Percentiles rank a stretch among this genome's conserved stretches.
These are phyloP conservation scores for Lineolata rhizophorae DNA, from an alignment of 495 filamentous ascomycete species.

Conservation along the genomic window DNA sequence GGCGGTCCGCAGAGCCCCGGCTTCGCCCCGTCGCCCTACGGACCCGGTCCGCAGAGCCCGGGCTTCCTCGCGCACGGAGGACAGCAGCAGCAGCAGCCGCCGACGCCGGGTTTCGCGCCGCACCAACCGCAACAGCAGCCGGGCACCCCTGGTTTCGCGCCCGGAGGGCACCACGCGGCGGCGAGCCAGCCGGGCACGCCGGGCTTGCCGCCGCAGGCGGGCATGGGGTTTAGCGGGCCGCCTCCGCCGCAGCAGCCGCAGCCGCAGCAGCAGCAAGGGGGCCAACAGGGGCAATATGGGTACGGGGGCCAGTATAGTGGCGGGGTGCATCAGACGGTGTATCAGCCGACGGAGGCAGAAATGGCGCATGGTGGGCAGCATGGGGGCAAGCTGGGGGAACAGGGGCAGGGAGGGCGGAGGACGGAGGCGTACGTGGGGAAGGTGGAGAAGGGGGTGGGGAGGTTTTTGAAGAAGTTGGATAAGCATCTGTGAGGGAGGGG, in stretches of 20 bases:
- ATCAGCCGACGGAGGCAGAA: conserved; percentile 51
- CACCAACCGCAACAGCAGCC: neutral
- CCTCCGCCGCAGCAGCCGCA: no score
- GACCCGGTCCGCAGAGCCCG: no score
- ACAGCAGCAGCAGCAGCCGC: no score
- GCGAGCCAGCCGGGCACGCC: no score
- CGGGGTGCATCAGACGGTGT: conserved; percentile 52
- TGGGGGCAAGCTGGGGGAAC: conserved; percentile 18
- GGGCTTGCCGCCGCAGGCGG: no score
- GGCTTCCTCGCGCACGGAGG: no score
- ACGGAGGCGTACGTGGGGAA: conserved; percentile 31
- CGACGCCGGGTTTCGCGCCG: neutral
- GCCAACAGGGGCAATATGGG: conserved; percentile 8
- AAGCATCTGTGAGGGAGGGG: conserved; percentile 35
- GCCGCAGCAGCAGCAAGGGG: conserved; percentile 11
- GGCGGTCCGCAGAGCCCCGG: no score
- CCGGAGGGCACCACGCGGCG: no score
- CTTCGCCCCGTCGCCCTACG: no score
- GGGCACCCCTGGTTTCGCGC: conserved; percentile 4
- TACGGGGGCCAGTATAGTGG: no score
- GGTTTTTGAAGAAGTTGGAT: conserved; percentile 75
- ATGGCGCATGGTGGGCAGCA: conserved; percentile 13
- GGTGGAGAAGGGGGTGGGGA: conserved; percentile 57
- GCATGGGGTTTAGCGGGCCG: no score
- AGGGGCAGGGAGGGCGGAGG: conserved; percentile 12